Conservation (phyloP, 177 flowering plant genomes). For the Vitis hybrid region DNA sequence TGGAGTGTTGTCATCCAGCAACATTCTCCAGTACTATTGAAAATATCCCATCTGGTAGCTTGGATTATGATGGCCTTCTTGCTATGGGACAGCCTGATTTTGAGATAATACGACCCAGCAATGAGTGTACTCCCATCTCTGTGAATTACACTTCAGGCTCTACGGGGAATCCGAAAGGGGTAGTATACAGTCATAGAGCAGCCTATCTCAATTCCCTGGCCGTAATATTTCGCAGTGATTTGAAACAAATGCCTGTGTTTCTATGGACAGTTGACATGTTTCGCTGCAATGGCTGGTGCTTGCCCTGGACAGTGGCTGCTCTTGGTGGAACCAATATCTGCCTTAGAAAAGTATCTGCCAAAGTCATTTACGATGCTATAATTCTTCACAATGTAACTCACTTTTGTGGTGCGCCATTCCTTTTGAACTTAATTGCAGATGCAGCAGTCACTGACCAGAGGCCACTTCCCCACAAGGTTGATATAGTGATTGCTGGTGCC, state of each 20-base stretch:
- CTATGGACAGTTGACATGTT: slow-evolving; percentile 88
- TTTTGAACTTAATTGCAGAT: slow-evolving; percentile 66
- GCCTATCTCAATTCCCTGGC: slow-evolving; percentile 71
- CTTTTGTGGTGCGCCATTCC: slow-evolving; percentile 71
- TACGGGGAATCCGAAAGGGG: slow-evolving; percentile 78
- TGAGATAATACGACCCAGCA: slow-evolving; percentile 36
- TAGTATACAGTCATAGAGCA: slow-evolving; percentile 71
- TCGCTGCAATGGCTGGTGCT: slow-evolving; percentile 87
- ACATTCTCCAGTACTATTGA: neutral
- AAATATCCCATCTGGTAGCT: neutral
- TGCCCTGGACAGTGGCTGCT: slow-evolving; percentile 71
- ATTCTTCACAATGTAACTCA: slow-evolving; percentile 57
- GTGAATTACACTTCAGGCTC: slow-evolving; percentile 77
- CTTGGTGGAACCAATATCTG: slow-evolving; percentile 72
- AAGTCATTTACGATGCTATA: slow-evolving; percentile 49
- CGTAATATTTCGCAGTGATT: slow-evolving; percentile 38
- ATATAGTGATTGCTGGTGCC: slow-evolving; percentile 63
- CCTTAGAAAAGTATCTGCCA: slow-evolving; percentile 44
- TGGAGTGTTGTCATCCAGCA: slow-evolving; percentile 23
- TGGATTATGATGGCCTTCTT: slow-evolving; percentile 50
- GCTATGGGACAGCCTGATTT: slow-evolving; percentile 30
- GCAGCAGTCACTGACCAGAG: slow-evolving; percentile 26
- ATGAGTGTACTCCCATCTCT: slow-evolving; percentile 62
- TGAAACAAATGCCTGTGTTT: slow-evolving; percentile 51
- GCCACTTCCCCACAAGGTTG: slow-evolving; percentile 49